Evolutionary conservation across 2,329 filamentous ascomycete genomes (phyloP), one percentile per base, ranked within the genome.

Genomic region (Trichophyton benhamiae): DNA sequence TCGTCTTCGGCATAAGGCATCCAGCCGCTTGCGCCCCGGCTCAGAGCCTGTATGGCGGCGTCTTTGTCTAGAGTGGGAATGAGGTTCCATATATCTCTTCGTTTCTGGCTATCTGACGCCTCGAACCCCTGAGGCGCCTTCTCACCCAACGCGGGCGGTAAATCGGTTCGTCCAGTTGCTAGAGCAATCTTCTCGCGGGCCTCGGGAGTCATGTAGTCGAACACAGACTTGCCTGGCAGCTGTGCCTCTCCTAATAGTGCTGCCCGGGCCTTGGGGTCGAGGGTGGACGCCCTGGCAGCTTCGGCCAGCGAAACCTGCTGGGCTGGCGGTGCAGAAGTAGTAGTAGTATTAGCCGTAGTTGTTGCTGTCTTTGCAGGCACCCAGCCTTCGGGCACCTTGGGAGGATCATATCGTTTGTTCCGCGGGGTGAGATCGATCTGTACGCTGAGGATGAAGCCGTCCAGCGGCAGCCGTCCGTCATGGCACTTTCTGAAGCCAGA

Each of bases 201-300:
- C 38, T 87, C 82, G 0, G 89, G 80, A 0, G 88, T 88, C 66
- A 99, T 81, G 73, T 88, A 99, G 74, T 97, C 91, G 72, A 97
- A 99, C 2, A 99, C 86, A 0, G 94, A 97, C 76, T 97, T 96
- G 0, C 90, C 89, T 0, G 91, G 91, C 0, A 97, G 78, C 41
- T 84, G 82, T 44, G 83, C 79, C 75, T 96, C 92, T 41, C 91
- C 91, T 0, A 97, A 80, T 0, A 95, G 79, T 3, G 84, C 84
- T 11, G 91, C 91, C 64, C 94, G 84, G 48, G 87, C 80, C 69
- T 84, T 86, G 0, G 89, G 86, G 70, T 95, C 85, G 7, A 95
- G 80, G 0, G 80, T 83, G 0, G 89, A 94, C 1, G 83, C 78
- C 72, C 87, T 91, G 7, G 91, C 90, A 1, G 87, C 88, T 62